Conservation (phyloP, 352 stramenopile genomes). For the Globisporangium cylindrosporum region DNA sequence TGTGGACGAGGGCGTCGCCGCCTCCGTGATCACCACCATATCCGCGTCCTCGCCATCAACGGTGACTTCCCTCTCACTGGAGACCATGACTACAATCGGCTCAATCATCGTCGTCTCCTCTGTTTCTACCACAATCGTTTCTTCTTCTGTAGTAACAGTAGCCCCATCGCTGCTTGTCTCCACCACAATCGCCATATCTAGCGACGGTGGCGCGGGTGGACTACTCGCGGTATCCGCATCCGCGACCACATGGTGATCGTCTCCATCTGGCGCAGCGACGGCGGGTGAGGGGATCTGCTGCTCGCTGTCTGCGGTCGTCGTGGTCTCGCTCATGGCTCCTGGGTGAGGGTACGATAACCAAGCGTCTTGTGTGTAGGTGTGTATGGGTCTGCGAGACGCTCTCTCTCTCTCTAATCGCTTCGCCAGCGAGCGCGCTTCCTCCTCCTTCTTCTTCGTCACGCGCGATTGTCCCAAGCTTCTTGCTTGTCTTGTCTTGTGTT, state of each 20-base stretch:
- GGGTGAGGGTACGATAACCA: not conserved
- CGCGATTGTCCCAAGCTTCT: not conserved
- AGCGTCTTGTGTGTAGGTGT: not conserved
- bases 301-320: not conserved
- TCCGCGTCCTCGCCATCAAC: not conserved
- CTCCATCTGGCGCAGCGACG: slow-evolving; percentile 1
- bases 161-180: not conserved
- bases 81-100: not conserved
- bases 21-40: slow-evolving; percentile 13
- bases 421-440: not conserved
- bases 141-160: not conserved
- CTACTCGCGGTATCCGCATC: not conserved
- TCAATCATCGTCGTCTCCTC: not conserved
- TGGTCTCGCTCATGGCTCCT: slow-evolving; percentile 3
- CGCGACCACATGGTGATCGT: not conserved
- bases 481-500: not conserved
- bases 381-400: not conserved
- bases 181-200: slow-evolving; percentile 4
- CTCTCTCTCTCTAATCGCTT: not conserved
- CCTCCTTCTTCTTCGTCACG: not conserved
- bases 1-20: slow-evolving; percentile 16
- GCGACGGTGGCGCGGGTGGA: not conserved
- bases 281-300: not conserved
- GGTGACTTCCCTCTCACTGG: slow-evolving; percentile 1
- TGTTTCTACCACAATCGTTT: not conserved